Percentiles rank a stretch among this genome's conserved stretches.
Evolutionary conservation across 257 asterid species (phyloP).

Genomic region (Solanum tacnaense): DNA sequence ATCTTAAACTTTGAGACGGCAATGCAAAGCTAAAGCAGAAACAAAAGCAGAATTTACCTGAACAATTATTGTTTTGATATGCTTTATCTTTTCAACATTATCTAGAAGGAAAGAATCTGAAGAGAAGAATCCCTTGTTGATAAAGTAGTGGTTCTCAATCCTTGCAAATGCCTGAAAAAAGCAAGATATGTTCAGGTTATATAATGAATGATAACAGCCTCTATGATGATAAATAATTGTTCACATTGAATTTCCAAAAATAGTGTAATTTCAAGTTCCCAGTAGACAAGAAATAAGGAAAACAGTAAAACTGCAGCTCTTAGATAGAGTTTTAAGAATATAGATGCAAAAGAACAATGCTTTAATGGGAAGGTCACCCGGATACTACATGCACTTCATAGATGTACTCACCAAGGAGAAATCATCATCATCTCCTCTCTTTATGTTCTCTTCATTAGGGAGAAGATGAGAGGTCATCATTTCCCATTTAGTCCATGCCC

Average conservation of each 20-base stretch:
- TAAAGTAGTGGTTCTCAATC: constrained; percentile 96
- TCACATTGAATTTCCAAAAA: not conserved
- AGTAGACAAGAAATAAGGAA: not conserved
- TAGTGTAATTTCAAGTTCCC: not conserved
- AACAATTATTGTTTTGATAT: constrained; percentile 70
- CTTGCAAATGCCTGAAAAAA: constrained; percentile 83
- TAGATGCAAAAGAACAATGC: not conserved
- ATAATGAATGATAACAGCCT: not conserved
- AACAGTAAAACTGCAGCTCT: not conserved
- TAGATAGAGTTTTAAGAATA: not conserved
- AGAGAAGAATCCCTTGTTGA: constrained; percentile 79
- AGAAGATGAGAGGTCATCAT: constrained; percentile 91
- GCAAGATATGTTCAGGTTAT: not conserved
- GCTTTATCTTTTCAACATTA: constrained; percentile 75
- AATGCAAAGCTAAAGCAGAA: constrained; percentile 1
- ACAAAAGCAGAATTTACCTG: constrained; percentile 44
- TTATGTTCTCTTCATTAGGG: constrained; percentile 57
- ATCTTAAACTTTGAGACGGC: not conserved
- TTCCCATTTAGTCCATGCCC: constrained; percentile 99
- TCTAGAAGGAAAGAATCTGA: constrained; percentile 79
- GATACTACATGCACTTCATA: not conserved
- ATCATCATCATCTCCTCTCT: constrained; percentile 72
- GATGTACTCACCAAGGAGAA: constrained; percentile 79
- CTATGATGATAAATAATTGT: not conserved
- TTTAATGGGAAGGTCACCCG: not conserved